Conservation (phyloP, 768 basidiomycete genomes). For the Trametes maxima region DNA sequence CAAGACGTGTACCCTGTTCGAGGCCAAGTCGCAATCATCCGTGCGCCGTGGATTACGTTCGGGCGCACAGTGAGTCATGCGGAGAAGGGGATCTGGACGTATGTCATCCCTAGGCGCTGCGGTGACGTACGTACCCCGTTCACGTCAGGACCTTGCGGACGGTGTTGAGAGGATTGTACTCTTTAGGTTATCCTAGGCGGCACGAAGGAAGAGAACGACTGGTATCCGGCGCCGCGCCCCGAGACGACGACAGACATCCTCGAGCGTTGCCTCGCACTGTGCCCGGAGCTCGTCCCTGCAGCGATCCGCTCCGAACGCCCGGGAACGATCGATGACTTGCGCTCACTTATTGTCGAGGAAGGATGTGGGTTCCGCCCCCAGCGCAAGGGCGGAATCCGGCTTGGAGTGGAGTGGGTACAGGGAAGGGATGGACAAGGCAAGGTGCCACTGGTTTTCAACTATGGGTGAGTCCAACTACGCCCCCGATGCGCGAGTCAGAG, state of each 20-base stretch:
- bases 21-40: constrained; percentile 47
- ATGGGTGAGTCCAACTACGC: constrained; percentile 49
- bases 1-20: constrained; percentile 48
- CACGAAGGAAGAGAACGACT: constrained; percentile 59
- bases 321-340: constrained; percentile 42
- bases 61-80: constrained; percentile 49
- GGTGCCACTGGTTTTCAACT: constrained; percentile 62
- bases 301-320: constrained; percentile 27
- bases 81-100: constrained; percentile 51
- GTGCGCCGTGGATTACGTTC: constrained; percentile 54
- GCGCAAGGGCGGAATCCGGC: constrained; percentile 66
- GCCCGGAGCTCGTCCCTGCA: constrained; percentile 36
- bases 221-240: constrained; percentile 68
- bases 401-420: constrained; percentile 49
- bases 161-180: background rate
- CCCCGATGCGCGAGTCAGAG: background rate
- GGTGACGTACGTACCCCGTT: constrained; percentile 45
- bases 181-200: constrained; percentile 60
- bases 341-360: constrained; percentile 41
- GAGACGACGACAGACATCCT: constrained; percentile 66
- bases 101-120: constrained; percentile 64
- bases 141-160: background rate
- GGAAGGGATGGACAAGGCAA: constrained; percentile 31
- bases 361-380: constrained; percentile 67
- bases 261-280: constrained; percentile 40